Base-by-base conservation (phyloP, 169 alveolate species). In the Plasmodium fragile region DNA sequence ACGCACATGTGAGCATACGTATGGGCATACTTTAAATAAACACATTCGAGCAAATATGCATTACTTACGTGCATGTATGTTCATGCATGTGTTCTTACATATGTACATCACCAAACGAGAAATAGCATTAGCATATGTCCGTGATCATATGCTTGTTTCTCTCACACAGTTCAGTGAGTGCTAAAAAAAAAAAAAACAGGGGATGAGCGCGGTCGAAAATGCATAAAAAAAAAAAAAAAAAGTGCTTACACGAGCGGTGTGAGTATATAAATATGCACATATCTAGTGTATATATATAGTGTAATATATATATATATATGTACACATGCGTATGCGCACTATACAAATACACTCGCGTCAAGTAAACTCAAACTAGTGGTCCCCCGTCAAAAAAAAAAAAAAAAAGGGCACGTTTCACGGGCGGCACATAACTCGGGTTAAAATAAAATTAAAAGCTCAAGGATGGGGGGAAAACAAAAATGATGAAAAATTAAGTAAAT, bases 1-100 rank as follows among this genome's bases (percentile, higher is more conserved):
- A 65, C 18, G 75, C 41, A 22, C 32, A 16, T 55, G 72, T 55
- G 10, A 55, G 72, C 32, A 55, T 16, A 55, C 30, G 32, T 55
- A 55, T 55, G 28, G 11, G 72, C n/a, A 41, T 55, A 55, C n/a
- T 1, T 55, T n/a, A 5, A 55, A n/a, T 55, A 55, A 55, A 13
- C 32, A 55, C 30, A 55, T 55, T 16, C 72, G 30, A 11, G 72
- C 75, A 18, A 65, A 65, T 25, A 28, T 65, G 75, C 36, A 28
- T 65, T 65, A 8, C 75, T 65, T 22, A 65, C 36, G 41, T 25
- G 75, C 75, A 65, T 65, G 75, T 8, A n/a, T 65, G 39, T 22
- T 65, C 75, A 65, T 22, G 75, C 75, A 65, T 25, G 75, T 65
- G 75, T 65, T 65, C 75, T 65, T 65, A 65, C 30, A 65, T 65